Percentiles rank a stretch among this genome's conserved stretches.
Evolutionary conservation across 2,329 filamentous ascomycete genomes (phyloP).

Genomic region (Nemania sp.): DNA sequence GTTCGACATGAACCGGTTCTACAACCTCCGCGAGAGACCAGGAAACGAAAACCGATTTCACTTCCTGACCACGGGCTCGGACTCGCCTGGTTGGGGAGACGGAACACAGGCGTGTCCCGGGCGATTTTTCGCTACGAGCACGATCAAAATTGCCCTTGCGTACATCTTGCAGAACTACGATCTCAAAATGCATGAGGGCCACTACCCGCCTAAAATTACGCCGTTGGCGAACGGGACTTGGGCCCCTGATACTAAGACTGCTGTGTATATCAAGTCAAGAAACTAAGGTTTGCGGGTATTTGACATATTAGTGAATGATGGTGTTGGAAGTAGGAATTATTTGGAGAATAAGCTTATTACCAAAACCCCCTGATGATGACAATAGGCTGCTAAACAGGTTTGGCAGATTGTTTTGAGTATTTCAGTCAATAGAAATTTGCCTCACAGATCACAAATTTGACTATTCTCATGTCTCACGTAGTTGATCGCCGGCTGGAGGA

Average conservation of each 20-base stretch:
- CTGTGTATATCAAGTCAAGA: background rate
- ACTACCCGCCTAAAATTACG: background rate
- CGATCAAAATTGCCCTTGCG: slow-evolving; percentile 19
- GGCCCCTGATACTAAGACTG: background rate
- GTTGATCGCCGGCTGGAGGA: too few relatives aligned
- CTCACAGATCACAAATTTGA: too few relatives aligned
- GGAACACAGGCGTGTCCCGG: slow-evolving; percentile 23
- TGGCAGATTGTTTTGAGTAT: too few relatives aligned
- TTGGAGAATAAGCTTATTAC: too few relatives aligned
- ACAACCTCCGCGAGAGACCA: slow-evolving; percentile 5
- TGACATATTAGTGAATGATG: too few relatives aligned
- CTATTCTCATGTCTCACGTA: too few relatives aligned
- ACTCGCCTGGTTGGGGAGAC: slow-evolving; percentile 22
- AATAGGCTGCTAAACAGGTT: too few relatives aligned
- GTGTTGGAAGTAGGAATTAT: too few relatives aligned
- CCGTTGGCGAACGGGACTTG: background rate
- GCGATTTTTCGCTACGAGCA: slow-evolving; percentile 19
- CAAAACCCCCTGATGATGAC: too few relatives aligned
- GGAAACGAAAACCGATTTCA: slow-evolving; percentile 15
- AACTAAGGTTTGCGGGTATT: too few relatives aligned
- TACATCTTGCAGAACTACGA: slow-evolving; percentile 18
- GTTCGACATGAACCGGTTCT: slow-evolving; percentile 16
- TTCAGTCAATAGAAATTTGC: too few relatives aligned
- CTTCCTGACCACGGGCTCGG: slow-evolving; percentile 4
- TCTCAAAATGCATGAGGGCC: background rate